Evolutionary conservation across 371 early-diverging fungal species (phyloP).

Genomic region (Mortierella sp.): DNA sequence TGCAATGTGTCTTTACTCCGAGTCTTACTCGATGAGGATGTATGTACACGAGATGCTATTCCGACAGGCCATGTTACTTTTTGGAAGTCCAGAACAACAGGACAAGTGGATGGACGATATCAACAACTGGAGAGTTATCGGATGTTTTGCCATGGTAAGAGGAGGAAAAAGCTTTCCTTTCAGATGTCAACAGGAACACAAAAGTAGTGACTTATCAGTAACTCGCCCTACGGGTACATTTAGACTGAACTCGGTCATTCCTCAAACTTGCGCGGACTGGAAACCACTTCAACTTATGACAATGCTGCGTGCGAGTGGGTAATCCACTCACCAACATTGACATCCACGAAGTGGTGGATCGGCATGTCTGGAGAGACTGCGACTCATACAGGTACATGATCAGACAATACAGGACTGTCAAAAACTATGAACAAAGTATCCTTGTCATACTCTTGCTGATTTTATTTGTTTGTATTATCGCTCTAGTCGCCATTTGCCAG

Average conservation of each 20-base stretch:
- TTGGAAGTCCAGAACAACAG: conserved; percentile 71
- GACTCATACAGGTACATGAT: conserved; percentile 70
- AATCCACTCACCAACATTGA: conserved; percentile 86
- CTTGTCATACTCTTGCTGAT: no score
- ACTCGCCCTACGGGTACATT: neutral
- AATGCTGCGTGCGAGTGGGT: conserved; percentile 81
- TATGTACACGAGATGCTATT: conserved; percentile 74
- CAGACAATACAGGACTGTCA: neutral
- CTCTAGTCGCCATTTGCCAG: conserved; percentile 66
- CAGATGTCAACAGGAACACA: neutral
- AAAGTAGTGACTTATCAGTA: neutral
- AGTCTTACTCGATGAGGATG: conserved; percentile 72
- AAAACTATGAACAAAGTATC: no score
- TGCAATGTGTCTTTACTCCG: conserved; percentile 64
- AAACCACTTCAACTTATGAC: conserved; percentile 91
- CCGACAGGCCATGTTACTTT: conserved; percentile 67
- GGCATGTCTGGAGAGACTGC: conserved; percentile 89
- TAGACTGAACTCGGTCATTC: conserved; percentile 80
- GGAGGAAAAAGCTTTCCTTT: neutral
- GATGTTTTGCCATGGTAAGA: conserved; percentile 79
- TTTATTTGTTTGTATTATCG: neutral
- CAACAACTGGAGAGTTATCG: conserved; percentile 66
- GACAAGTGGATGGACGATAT: conserved; percentile 67
- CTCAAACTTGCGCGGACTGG: conserved; percentile 90
- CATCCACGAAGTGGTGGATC: conserved; percentile 95